These are phyloP conservation scores for Catunica adiposa DNA, from an alignment of 2,329 filamentous ascomycete species.

Conservation along the genomic window DNA sequence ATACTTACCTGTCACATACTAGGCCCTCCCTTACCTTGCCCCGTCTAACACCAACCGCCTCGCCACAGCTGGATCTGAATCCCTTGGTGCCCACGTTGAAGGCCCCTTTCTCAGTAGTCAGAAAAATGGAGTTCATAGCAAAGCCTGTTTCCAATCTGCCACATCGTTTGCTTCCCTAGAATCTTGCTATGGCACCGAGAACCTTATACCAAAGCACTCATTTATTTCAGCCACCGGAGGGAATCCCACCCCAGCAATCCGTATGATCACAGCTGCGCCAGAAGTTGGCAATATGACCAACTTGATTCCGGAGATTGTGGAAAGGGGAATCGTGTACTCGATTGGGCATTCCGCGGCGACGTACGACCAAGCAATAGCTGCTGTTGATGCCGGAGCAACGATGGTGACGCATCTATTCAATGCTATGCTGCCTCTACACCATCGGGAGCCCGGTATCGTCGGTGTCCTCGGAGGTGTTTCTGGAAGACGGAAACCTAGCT, in stretches of 20 bases:
- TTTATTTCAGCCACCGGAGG: not conserved
- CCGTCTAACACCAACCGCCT: slow-evolving; percentile 47
- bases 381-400: slow-evolving; percentile 56
- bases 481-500: slow-evolving; percentile 47
- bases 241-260: slow-evolving; percentile 35
- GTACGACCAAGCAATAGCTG: slow-evolving; percentile 61
- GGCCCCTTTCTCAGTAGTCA: slow-evolving; percentile 71
- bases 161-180: slow-evolving; percentile 49
- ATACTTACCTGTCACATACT: not conserved
- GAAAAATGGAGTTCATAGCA: slow-evolving; percentile 76
- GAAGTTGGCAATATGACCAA: slow-evolving; percentile 56
- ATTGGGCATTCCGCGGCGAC: slow-evolving; percentile 79
- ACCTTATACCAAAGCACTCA: slow-evolving; percentile 33
- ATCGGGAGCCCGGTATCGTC: slow-evolving; percentile 82
- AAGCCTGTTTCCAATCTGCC: slow-evolving; percentile 50
- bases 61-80: slow-evolving; percentile 60
- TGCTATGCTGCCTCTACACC: slow-evolving; percentile 77
- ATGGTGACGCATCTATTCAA: slow-evolving; percentile 95
- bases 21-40: slow-evolving; percentile 59
- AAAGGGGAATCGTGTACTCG: slow-evolving; percentile 54
- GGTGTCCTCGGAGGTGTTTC: slow-evolving; percentile 41
- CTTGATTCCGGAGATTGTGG: slow-evolving; percentile 49
- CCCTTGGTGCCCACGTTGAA: slow-evolving; percentile 78
- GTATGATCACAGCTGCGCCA: slow-evolving; percentile 74
- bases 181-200: slow-evolving; percentile 54